Conservation (phyloP, 495 filamentous ascomycete genomes). For the Evansstolkia leycettana region DNA sequence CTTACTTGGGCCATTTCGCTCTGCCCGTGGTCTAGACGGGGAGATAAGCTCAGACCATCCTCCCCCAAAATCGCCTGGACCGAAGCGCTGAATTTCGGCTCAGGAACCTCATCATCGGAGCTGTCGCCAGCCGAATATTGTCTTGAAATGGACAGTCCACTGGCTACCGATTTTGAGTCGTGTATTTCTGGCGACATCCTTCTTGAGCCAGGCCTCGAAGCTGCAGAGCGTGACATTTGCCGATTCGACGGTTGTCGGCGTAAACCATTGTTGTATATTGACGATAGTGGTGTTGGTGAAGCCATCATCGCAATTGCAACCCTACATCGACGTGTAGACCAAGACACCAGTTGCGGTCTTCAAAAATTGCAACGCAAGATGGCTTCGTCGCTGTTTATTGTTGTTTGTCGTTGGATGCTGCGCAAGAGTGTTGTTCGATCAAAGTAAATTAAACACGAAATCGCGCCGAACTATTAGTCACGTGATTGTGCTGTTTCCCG, state of each 20-base stretch:
- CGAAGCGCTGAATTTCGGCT: constrained; percentile 68
- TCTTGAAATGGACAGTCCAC: constrained; percentile 11
- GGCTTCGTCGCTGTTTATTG: neutral
- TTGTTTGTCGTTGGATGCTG: neutral
- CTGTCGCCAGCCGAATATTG: constrained; percentile 48
- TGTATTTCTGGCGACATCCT: constrained; percentile 26
- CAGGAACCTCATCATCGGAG: constrained; percentile 61
- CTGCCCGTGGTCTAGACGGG: constrained; percentile 31
- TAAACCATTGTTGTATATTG: constrained; percentile 22
- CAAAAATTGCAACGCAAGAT: constrained; percentile 4
- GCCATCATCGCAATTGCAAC: constrained; percentile 19
- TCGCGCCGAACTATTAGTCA: neutral
- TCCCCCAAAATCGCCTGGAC: constrained; percentile 66
- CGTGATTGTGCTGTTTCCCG: neutral
- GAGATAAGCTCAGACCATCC: constrained; percentile 43
- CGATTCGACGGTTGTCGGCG: constrained; percentile 23
- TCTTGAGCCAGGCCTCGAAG: constrained; percentile 27
- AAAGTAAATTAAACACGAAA: neutral
- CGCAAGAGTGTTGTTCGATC: neutral
- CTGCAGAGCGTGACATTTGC: constrained; percentile 29
- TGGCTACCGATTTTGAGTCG: constrained; percentile 8
- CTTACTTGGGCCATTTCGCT: constrained; percentile 18
- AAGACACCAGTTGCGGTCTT: constrained; percentile 7
- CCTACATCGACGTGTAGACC: constrained; percentile 9
- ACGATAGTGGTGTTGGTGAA: constrained; percentile 25